Conservation (phyloP, 345 rosid species). For the Camelina sativa region DNA sequence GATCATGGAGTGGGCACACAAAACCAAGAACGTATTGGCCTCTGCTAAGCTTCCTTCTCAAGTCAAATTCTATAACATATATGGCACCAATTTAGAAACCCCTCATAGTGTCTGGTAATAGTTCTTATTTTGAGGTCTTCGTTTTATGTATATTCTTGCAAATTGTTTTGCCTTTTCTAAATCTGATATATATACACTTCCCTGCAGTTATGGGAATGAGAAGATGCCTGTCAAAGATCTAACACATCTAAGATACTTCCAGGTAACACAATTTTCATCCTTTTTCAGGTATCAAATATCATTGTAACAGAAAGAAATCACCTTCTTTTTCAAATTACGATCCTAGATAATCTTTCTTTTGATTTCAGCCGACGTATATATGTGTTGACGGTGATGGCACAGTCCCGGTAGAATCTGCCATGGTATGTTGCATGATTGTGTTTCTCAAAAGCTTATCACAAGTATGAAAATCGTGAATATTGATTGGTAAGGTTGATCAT, state of each 20-base stretch:
- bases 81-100: conserved; percentile 81
- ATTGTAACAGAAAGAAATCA: background rate
- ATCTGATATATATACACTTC: background rate
- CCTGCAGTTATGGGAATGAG: conserved; percentile 83
- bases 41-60: conserved; percentile 74
- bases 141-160: background rate
- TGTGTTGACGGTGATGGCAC: conserved; percentile 96
- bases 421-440: conserved; percentile 54
- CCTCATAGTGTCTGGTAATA: conserved; percentile 92
- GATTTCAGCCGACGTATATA: conserved; percentile 75
- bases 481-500: conserved; percentile 7
- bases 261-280: conserved; percentile 52
- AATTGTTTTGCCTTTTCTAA: conserved; percentile 8
- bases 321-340: background rate
- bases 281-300: conserved; percentile 11
- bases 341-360: conserved; percentile 10
- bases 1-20: conserved; percentile 83
- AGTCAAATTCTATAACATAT: conserved; percentile 94
- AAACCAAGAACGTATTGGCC: conserved; percentile 59
- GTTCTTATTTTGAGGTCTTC: conserved; percentile 29
- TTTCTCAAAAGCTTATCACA: background rate
- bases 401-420: conserved; percentile 88
- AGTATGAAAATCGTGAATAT: background rate
- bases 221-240: conserved; percentile 71
- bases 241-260: conserved; percentile 58